Evolutionary conservation across 2,329 filamentous ascomycete genomes (phyloP), one percentile per base, ranked within the genome.

Genomic region (Fusarium avenaceum): DNA sequence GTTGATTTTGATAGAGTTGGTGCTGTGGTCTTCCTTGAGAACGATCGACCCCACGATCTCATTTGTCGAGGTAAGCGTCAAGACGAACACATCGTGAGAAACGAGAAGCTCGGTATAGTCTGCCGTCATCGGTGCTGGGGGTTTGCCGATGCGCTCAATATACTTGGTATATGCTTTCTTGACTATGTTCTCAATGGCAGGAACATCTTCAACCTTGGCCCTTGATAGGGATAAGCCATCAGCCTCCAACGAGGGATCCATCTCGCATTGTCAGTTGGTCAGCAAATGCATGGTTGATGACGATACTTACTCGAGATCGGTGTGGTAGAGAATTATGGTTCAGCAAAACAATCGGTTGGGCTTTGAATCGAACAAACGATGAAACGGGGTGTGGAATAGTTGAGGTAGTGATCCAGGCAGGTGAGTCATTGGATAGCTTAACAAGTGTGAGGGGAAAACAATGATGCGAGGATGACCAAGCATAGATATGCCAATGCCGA

Each of bases 81-180:
- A 80, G 63, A 35, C 33, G 24, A 53, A 80, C 62, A 30, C 32
- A 2, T 75, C 61, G 15, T 71, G 67, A 1, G 68, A 68, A 7
- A 65, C n/a, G 39, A 81, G 67, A 2, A 80, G 64, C 5, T 65
- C 26, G 7, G 24, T 4, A 43, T 80, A 80, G 59, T 81, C 71
- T n/a, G 72, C 65, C 3, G 60, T 70, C 79, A 81, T 80, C 2
- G 79, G 78, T 0, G 77, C 79, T 1, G 79, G 79, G 0, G 71
- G 69, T 43, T 74, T 76, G 6, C 77, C 77, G 49, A 79, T 78
- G 6, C 76, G 76, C 14, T 76, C 67, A 28, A 77, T 73, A 58
- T 78, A 79, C 47, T 77, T 80, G 6, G 72, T 59, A 57, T 78
- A 78, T 33, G 77, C 77, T 19, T 66, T 65, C 13, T 67, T 64